Evolutionary conservation across 306 rosid species (phyloP).

Genomic region (Dryas alaskensis): DNA sequence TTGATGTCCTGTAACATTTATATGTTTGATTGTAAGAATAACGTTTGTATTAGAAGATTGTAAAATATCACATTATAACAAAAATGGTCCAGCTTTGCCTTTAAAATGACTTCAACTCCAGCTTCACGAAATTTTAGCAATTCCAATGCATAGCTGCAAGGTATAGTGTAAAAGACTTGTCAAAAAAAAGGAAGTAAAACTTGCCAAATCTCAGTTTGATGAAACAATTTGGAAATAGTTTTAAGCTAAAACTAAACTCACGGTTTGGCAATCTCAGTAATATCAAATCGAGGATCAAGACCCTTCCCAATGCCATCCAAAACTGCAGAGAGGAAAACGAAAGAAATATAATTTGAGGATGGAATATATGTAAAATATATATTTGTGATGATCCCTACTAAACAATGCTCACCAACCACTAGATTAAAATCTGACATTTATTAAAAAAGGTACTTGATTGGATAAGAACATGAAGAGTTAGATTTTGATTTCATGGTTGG

Average conservation of each 20-base stretch:
- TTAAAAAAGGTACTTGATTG: background rate
- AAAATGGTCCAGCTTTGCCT: slow-evolving; percentile 45
- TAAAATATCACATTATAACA: slow-evolving; percentile 19
- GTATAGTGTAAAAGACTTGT: slow-evolving; percentile 31
- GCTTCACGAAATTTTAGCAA: slow-evolving; percentile 91
- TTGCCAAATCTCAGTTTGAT: slow-evolving; percentile 10
- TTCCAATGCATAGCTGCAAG: slow-evolving; percentile 90
- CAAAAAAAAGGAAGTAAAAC: slow-evolving; percentile 23
- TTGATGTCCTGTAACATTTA: slow-evolving; percentile 60
- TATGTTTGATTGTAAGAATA: slow-evolving; percentile 35
- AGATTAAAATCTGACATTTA: background rate
- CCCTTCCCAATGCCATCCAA: slow-evolving; percentile 99
- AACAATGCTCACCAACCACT: background rate
- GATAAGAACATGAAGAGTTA: background rate
- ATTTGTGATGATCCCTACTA: background rate
- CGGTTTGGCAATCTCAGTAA: slow-evolving; percentile 99
- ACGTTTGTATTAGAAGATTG: slow-evolving; percentile 14
- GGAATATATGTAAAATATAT: background rate
- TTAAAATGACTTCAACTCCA: slow-evolving; percentile 87
- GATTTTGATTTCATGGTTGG: background rate
- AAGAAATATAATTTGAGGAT: slow-evolving; percentile 15
- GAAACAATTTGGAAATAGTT: slow-evolving; percentile 1
- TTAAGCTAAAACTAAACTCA: slow-evolving; percentile 48
- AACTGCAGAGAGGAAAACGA: slow-evolving; percentile 46
- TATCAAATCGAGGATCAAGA: slow-evolving; percentile 96